Percentiles rank a stretch among this genome's conserved stretches.
These are phyloP conservation scores for Cercospora brassicicola DNA, from an alignment of 2,329 filamentous ascomycete species.

Conservation along the genomic window DNA sequence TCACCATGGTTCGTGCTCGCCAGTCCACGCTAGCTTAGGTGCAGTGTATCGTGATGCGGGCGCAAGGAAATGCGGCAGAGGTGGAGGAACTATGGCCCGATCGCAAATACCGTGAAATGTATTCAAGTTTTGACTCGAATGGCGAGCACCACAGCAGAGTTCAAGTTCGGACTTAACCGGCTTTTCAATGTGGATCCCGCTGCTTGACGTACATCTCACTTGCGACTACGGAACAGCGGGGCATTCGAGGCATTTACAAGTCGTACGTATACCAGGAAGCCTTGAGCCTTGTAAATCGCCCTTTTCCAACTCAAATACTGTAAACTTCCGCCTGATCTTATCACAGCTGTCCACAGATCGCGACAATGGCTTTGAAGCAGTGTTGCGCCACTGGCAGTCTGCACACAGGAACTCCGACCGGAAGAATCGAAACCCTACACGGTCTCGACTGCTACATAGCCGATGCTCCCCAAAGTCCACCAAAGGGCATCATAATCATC, in stretches of 20 bases:
- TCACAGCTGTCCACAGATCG: not conserved
- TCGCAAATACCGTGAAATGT: not conserved
- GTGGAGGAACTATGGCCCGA: not conserved
- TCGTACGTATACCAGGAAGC: not conserved
- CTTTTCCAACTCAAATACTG: not conserved
- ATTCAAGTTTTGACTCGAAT: not conserved
- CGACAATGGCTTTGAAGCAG: slow-evolving; percentile 31
- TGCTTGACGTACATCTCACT: not conserved
- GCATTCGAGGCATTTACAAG: not conserved
- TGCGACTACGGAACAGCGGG: not conserved
- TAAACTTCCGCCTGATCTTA: not conserved
- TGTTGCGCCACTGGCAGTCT: slow-evolving; percentile 44
- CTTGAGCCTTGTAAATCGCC: not conserved
- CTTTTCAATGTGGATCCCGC: not conserved
- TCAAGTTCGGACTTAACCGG: not conserved
- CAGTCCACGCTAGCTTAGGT: not conserved
- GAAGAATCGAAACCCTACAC: slow-evolving; percentile 39
- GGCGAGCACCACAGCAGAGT: not conserved
- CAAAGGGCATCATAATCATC: slow-evolving; percentile 42
- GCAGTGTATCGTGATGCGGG: not conserved
- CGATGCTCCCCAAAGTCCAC: slow-evolving; percentile 33
- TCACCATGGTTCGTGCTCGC: slow-evolving; percentile 13
- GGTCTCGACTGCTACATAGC: slow-evolving; percentile 43
- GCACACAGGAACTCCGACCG: slow-evolving; percentile 39
- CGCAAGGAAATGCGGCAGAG: not conserved